A percentile compares a stretch with the other conserved stretches of the same genome.
phyloP scores from a whole-genome alignment of 2,329 filamentous ascomycete species.

The Dactylonectria estremocensis region DNA sequence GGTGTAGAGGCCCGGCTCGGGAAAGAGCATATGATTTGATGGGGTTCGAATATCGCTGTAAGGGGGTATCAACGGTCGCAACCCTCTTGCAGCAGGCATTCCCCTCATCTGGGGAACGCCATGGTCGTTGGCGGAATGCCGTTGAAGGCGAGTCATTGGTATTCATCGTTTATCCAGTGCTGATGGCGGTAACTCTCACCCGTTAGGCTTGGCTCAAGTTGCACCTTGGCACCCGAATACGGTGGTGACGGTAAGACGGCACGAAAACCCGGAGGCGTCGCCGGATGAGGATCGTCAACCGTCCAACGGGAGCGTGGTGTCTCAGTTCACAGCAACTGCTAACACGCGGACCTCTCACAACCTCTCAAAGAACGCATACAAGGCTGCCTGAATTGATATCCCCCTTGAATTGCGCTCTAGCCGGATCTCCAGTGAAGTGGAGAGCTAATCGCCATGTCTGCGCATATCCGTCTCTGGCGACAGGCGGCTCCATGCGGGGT shows the following conservation, averaged over 20 bases:
- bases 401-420: background rate
- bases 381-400: background rate
- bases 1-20: constrained; percentile 40
- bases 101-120: background rate
- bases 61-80: background rate
- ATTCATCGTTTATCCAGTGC: background rate
- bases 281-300: background rate
- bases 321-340: background rate
- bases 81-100: constrained; percentile 10
- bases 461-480: constrained; percentile 7
- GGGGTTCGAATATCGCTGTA: constrained; percentile 15
- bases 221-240: background rate
- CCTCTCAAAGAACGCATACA: background rate
- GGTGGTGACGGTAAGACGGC: constrained; percentile 20
- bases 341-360: too few relatives aligned
- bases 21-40: constrained; percentile 34
- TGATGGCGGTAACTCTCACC: background rate
- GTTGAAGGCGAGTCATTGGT: background rate
- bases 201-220: background rate
- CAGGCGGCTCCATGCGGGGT: constrained; percentile 16
- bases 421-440: background rate
- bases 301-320: background rate
- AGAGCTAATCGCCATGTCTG: constrained; percentile 13
- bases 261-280: constrained; percentile 5
- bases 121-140: constrained; percentile 2